Base-by-base conservation (phyloP, 306 rosid species). In the Ormosia semicastrata region DNA sequence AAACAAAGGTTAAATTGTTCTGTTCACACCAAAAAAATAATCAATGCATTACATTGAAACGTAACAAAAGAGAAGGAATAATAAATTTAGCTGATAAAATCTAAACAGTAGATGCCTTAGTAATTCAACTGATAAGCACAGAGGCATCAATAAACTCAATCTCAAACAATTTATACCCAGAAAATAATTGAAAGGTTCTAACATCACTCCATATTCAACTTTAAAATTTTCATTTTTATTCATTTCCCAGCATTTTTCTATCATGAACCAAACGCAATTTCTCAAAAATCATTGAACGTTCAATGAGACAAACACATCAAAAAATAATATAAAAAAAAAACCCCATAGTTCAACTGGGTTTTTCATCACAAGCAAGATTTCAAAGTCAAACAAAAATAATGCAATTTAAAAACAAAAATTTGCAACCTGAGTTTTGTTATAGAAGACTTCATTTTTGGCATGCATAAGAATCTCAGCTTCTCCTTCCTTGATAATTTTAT, bases 381-480 rank as follows among this genome's bases (percentile, higher is more conserved):
- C 49, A 86, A 58, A 58, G 33, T 32, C 4, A 71, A 77, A 10
- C 30, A 7, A 46, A 44, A 79, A 13, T 52, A 66, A 65, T 5
- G 2, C 24, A 59, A 13, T 4, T 29, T 66, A 88, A 86, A 82
- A 18, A 63, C 0, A 32, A 65, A 77, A 74, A 54, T 75, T 80
- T 66, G 34, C 84, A n/a, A 93, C 99, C 99, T 95, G 99, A 78
- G 95, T 85, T 76, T 91, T 93, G 54, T 95, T 95, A 74, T 85
- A 95, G 52, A 95, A 95, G 77, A 95, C 99, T 89, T 90, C 89
- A 82, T 95, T 95, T 43, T 95, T 91, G 4, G 93, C 88, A 76
- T 89, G 94, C 98, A 95, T 95, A 13, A 95, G 97, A 93, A 95
- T 95, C 86, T 95, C 99, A 74, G 98, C 99, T 88, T 95, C 98